Base-by-base conservation (phyloP, 1,284 basidiomycete species). In the Moesziomyces sp. region DNA sequence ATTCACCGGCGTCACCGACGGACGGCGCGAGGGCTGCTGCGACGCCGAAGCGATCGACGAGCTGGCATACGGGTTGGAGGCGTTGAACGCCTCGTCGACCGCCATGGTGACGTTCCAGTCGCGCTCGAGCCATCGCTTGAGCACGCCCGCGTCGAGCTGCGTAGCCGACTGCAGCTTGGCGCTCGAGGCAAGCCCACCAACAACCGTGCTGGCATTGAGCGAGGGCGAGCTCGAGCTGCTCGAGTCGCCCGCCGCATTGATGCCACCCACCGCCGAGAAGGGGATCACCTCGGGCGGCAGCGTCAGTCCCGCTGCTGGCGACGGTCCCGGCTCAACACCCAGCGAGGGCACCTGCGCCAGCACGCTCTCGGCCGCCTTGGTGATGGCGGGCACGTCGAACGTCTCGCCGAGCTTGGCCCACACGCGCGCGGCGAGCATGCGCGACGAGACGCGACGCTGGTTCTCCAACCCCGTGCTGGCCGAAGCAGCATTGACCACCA, bases 331-430 rank as follows among this genome's bases (percentile, higher is more conserved):
- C 52, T 74, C 64, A 21, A 74, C 58, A 13, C 67, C 59, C 13
- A 79, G 52, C 34, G 64, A 59, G 6, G 78, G 71, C 18, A 77
- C 51, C 43, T 74, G 73, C 19, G 67, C 44, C 40, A 67, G 30
- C 13, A 77, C 61, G 26, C 35, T 47, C 52, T 75, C 66, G 1
- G 67, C 60, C 3, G 72, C 55, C 11, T 55, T 40, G 13, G 57
- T 46, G 21, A 82, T 43, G 2, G 53, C 14, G 10, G 57, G 46
- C 14, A 53, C 88, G 52, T 89, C 88, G 92, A 94, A 96, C 13
- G 89, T 87, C 61, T 86, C 88, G 10, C 90, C 93, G 49, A 96
- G 87, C 14, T 86, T 86, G 38, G 88, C 85, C 90, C 92, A 94
- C 9, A 89, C 86, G 42, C 87, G 87, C 16, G 88, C 87, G 2